Base-by-base conservation (phyloP, 2,329 filamentous ascomycete species). In the Chrysosporium keratinophilum region DNA sequence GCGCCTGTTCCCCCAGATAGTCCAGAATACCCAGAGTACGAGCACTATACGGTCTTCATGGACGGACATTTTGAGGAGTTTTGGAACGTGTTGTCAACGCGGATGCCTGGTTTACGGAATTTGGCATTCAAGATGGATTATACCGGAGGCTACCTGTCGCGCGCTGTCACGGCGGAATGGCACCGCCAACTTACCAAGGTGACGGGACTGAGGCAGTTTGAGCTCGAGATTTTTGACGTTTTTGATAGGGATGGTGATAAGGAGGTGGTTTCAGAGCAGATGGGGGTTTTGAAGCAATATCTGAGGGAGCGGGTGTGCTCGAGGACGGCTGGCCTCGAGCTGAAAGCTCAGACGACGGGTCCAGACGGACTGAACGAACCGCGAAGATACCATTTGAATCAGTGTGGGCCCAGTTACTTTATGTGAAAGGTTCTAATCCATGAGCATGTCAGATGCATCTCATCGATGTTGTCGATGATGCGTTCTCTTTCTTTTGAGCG, bases 91-190 rank as follows among this genome's bases (percentile, higher is more conserved):
- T 35, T 54, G n/a, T 42, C 10, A 15, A 43, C n/a, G 14, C 20
- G 39, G 40, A 57, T 57, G 55, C 12, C 23, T 14, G 47, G 47
- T 14, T 17, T 54, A 44, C 41, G 33, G 41, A 42, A 54, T 20
- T 33, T 57, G 14, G 55, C 47, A 19, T 54, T 56, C 47, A 43
- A 39, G 52, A 57, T 54, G 52, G 52, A 57, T 43, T 54, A 57
- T 45, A 39, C 33, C 7, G 52, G 47, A 15, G 41, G 52, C 15
- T 57, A 47, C 35, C 35, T 57, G 41, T 54, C 52, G 45, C 55
- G 51, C 5, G 47, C 51, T 4, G 40, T 23, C 14, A 52, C 9
- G 31, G 55, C 55, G 31, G 46, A 46, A 6, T 56, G 55, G 55
- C 23, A 54, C 20, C 17, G 31, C 20, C 51, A 42, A 14, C 40